Base-by-base conservation (phyloP, 768 basidiomycete genomes). In the Collybia nuda region DNA sequence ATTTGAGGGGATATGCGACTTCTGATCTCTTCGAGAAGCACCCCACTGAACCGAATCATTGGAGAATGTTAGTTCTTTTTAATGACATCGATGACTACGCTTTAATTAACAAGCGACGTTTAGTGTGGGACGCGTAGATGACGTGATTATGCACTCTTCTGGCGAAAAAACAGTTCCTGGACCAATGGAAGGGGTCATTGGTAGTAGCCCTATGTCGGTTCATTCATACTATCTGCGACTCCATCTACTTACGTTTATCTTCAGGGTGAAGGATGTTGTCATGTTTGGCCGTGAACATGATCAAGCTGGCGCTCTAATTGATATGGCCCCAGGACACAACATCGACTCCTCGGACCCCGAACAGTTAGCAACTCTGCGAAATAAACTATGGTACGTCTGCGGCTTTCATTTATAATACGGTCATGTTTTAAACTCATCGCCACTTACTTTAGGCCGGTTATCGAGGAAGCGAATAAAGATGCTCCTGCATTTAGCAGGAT, bases 11-110 rank as follows among this genome's bases (percentile, higher is more conserved):
- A 5, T 78, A 77, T 44, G 69, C 69, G 1, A 76, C 69, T 15
- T 67, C 67, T 2, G 78, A 78, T 58, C 55, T 76, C 3, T 75
- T 72, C 47, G 46, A 68, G 28, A 64, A 62, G 22, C 78, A 80
- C 52, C 75, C 78, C 0, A 72, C 68, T 3, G 67, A 71, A 8
- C 56, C 67, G 3, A 61, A 67, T 12, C 58, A 74, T n/a, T 81
- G 72, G 65, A 77, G 68, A 57, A 62, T 77, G 75, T 78, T 47
- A 12, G 65, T 56, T 2, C 2, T 24, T 18, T 22, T 45, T 23
- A 12, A 14, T 37, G 35, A 12, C 9, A 35, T 14, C 40, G 51
- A 47, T 6, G 24, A 26, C 7, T 7, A 26, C 7, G 7, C 26
- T 3, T 40, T 47, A n/a, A 24, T 23, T 26, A 28, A 21, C 7